Evolutionary conservation across 495 filamentous ascomycete species (phyloP).

Genomic region (Lichenothelia convexa): DNA sequence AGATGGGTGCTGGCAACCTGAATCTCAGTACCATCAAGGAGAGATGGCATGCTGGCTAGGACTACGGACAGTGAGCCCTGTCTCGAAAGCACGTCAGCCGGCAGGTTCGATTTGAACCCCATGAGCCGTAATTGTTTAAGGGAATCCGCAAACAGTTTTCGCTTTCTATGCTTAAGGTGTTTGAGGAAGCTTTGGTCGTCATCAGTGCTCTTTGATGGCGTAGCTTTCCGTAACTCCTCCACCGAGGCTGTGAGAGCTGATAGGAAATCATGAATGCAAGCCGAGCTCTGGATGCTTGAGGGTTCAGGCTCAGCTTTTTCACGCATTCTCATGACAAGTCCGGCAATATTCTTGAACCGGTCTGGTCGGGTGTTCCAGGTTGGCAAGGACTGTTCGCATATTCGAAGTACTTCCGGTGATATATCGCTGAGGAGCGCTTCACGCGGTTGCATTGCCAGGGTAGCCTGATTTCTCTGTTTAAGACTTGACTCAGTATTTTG

Average conservation of each 20-base stretch:
- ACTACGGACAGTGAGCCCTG: constrained; percentile 55
- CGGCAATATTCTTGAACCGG: constrained; percentile 48
- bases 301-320: constrained; percentile 33
- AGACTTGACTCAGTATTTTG: constrained; percentile 41
- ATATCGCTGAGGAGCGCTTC: constrained; percentile 10
- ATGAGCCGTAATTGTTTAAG: constrained; percentile 65
- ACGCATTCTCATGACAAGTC: constrained; percentile 45
- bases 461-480: constrained; percentile 22
- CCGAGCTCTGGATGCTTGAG: constrained; percentile 33
- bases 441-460: constrained; percentile 6
- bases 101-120: constrained; percentile 70
- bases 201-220: constrained; percentile 53
- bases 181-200: constrained; percentile 67
- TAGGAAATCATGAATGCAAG: constrained; percentile 47
- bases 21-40: constrained; percentile 12
- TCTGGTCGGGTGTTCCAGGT: constrained; percentile 43
- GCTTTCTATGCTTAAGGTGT: constrained; percentile 77
- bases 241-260: constrained; percentile 48
- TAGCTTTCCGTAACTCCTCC: constrained; percentile 56
- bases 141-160: constrained; percentile 77
- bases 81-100: constrained; percentile 43
- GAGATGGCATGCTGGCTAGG: constrained; percentile 30
- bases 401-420: constrained; percentile 26
- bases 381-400: constrained; percentile 33
- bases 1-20: constrained; percentile 35